Percentiles rank a stretch among this genome's conserved stretches.
phyloP scores from a whole-genome alignment of 2,329 filamentous ascomycete genomes.

The Pseudogymnoascus sp. region DNA sequence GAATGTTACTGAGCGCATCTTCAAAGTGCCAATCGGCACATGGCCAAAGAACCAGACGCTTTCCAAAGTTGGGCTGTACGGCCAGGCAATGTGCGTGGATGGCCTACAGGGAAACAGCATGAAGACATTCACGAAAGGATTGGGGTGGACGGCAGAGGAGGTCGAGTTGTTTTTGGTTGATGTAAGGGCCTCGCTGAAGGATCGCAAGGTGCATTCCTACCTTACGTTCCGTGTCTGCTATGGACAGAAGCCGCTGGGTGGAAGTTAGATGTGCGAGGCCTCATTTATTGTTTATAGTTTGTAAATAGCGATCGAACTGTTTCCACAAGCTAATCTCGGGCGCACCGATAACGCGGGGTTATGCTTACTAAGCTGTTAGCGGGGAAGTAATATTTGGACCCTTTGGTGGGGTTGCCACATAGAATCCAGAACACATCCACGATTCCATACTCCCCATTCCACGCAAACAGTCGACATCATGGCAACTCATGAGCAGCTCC shows the following conservation, averaged over 20 bases:
- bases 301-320: neutral
- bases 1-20: constrained; percentile 4
- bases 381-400: neutral
- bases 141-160: neutral
- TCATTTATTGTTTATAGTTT: neutral
- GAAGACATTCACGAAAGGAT: neutral
- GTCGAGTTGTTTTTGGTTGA: neutral
- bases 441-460: neutral
- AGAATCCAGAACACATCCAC: neutral
- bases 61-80: neutral
- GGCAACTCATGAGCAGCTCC: constrained; percentile 28
- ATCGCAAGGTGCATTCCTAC: constrained; percentile 8
- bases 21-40: constrained; percentile 2
- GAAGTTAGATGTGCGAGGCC: neutral
- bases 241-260: neutral
- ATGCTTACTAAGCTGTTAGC: constrained; percentile 2
- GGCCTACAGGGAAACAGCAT: constrained; percentile 18
- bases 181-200: neutral
- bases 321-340: neutral
- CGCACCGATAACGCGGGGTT: neutral
- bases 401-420: constrained; percentile 6
- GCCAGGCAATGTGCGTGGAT: no score
- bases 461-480: constrained; percentile 16
- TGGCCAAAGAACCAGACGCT: neutral
- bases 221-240: constrained; percentile 3